These are phyloP conservation scores for Hordeum pubiflorum DNA, from an alignment of 202 grass and related monocot species.

Conservation along the genomic window DNA sequence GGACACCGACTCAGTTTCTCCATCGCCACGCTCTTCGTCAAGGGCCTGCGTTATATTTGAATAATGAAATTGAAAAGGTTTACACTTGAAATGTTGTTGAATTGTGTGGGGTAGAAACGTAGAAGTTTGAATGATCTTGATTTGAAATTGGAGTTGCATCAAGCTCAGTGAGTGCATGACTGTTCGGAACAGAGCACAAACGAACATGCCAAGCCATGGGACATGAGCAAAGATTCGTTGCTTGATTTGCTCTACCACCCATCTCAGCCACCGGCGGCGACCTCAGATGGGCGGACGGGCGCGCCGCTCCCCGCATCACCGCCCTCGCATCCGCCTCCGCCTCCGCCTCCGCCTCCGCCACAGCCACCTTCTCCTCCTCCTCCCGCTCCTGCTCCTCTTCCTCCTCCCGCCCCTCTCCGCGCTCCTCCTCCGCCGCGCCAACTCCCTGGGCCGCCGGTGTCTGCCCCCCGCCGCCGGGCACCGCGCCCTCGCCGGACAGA, in stretches of 20 bases:
- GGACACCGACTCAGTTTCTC: constrained; percentile 23
- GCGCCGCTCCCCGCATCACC: neutral
- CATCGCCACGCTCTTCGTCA: constrained; percentile 58
- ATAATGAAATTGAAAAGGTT: too few species aligned
- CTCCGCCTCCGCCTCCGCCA: neutral
- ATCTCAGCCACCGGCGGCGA: neutral
- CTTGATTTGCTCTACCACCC: neutral
- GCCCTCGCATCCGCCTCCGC: neutral
- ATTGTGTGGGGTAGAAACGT: too few species aligned
- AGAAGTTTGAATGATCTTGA: too few species aligned
- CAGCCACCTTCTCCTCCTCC: constrained; percentile 19
- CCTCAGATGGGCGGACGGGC: neutral
- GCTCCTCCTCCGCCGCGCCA: constrained; percentile 33
- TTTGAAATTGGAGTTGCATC: too few species aligned
- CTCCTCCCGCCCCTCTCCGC: neutral
- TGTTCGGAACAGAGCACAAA: too few species aligned
- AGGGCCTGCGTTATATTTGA: neutral
- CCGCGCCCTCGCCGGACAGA: neutral
- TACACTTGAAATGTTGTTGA: too few species aligned
- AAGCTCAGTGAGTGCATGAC: too few species aligned
- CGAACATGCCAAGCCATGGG: neutral
- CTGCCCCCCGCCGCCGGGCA: neutral
- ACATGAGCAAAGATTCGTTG: neutral
- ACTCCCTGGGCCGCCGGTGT: constrained; percentile 39
- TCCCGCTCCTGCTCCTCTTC: constrained; percentile 9